These are phyloP conservation scores for Rubroshorea leprosula DNA, from an alignment of 345 rosid species.

Conservation along the genomic window DNA sequence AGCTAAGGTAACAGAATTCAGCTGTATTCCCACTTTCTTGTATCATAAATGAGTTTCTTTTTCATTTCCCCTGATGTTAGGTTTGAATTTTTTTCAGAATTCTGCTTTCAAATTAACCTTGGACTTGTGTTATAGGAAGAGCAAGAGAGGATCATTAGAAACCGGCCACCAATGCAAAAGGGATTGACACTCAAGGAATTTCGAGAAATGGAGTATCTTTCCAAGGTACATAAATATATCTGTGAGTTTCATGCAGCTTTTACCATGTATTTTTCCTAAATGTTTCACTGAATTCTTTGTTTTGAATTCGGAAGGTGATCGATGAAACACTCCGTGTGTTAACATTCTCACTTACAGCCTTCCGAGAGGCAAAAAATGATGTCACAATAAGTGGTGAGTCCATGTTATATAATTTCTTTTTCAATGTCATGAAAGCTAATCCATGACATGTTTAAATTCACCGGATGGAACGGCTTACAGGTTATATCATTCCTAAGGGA, in stretches of 20 bases:
- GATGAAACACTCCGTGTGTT: slow-evolving; percentile 79
- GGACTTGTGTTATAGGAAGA: slow-evolving; percentile 65
- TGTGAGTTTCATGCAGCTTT: no score
- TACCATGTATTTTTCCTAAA: no score
- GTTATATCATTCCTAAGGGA: slow-evolving; percentile 74
- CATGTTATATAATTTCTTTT: no score
- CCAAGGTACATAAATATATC: no score
- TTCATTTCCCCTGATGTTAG: no score
- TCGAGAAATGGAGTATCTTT: slow-evolving; percentile 70
- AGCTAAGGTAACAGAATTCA: slow-evolving; percentile 50
- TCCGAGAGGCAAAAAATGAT: slow-evolving; percentile 66
- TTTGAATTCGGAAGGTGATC: no score
- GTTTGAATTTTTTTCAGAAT: no score
- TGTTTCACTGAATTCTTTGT: no score
- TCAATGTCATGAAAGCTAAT: neutral
- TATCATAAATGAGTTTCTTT: no score
- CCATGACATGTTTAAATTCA: no score
- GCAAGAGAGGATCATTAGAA: slow-evolving; percentile 51
- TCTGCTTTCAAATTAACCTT: no score
- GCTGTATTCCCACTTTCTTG: no score
- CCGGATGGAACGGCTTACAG: slow-evolving; percentile 26
- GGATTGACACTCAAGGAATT: slow-evolving; percentile 58
- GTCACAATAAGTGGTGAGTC: slow-evolving; percentile 51
- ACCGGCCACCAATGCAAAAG: slow-evolving; percentile 38
- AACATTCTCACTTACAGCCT: slow-evolving; percentile 69